Evolutionary conservation across 2,329 filamentous ascomycete genomes (phyloP).

Genomic region (Curvularia hawaiiensis): DNA sequence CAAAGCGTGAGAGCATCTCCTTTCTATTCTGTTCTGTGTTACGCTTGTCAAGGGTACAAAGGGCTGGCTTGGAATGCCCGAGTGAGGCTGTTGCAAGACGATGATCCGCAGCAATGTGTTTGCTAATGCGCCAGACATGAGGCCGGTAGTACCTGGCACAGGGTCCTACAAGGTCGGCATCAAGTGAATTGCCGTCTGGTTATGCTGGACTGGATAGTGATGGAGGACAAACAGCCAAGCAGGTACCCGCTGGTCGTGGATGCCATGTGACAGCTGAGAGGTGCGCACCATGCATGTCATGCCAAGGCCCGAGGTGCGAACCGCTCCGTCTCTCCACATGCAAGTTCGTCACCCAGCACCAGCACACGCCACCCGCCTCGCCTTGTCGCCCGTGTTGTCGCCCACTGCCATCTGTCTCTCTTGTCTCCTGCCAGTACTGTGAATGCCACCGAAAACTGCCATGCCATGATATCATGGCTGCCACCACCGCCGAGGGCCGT

Average conservation of each 20-base stretch:
- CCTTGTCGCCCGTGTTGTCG: neutral
- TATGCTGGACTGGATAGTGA: neutral
- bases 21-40: neutral
- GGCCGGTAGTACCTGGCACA: slow-evolving; percentile 3
- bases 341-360: neutral
- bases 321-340: slow-evolving; percentile 15
- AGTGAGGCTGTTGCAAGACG: slow-evolving; percentile 7
- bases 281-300: slow-evolving; percentile 12
- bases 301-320: slow-evolving; percentile 22
- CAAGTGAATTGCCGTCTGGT: neutral
- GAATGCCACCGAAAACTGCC: neutral
- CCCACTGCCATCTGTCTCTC: neutral
- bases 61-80: neutral
- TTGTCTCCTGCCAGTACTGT: neutral
- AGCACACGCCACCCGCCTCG: slow-evolving; percentile 7
- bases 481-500: slow-evolving; percentile 4
- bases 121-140: slow-evolving; percentile 7
- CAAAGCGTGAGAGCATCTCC: slow-evolving; percentile 8
- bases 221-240: slow-evolving; percentile 11
- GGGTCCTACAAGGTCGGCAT: neutral
- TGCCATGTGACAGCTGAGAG: slow-evolving; percentile 21
- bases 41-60: neutral
- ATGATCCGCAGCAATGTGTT: neutral
- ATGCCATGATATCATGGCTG: slow-evolving; percentile 11
- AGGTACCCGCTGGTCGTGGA: slow-evolving; percentile 26